Conservation (phyloP, 2,329 filamentous ascomycete species). For the Leptographium lundbergii region DNA sequence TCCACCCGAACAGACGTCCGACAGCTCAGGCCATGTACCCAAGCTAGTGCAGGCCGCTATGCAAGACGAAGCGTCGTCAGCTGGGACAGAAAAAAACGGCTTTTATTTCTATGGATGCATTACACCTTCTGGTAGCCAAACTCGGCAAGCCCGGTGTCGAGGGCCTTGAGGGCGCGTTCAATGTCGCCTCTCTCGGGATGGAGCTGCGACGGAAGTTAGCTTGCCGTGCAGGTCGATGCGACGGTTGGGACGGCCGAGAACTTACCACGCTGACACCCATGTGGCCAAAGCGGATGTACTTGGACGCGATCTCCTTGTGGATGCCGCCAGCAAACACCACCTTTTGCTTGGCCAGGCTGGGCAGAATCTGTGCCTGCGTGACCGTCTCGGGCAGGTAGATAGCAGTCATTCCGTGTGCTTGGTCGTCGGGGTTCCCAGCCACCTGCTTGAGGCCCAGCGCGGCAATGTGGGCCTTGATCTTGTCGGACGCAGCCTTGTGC, state of each 20-base stretch:
- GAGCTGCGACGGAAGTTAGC: slow-evolving; percentile 30
- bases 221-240: neutral
- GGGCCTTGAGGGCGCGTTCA: slow-evolving; percentile 66
- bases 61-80: too few relatives aligned
- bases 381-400: slow-evolving; percentile 86
- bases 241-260: slow-evolving; percentile 13
- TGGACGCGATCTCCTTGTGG: slow-evolving; percentile 87
- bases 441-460: slow-evolving; percentile 80
- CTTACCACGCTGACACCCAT: slow-evolving; percentile 86
- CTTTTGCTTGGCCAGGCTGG: slow-evolving; percentile 71
- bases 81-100: neutral
- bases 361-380: slow-evolving; percentile 69
- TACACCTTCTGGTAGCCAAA: slow-evolving; percentile 48
- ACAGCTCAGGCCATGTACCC: too few relatives aligned
- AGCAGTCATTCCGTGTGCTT: slow-evolving; percentile 96
- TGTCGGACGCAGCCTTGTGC: slow-evolving; percentile 69
- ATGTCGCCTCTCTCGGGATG: slow-evolving; percentile 71
- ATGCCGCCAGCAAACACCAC: slow-evolving; percentile 91
- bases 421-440: slow-evolving; percentile 72
- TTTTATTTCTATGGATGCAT: neutral
- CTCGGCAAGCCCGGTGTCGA: slow-evolving; percentile 64
- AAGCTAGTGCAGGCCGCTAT: neutral
- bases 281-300: slow-evolving; percentile 92
- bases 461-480: slow-evolving; percentile 71
- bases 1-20: too few relatives aligned